Conservation (phyloP, 106 monocot species). For the Platanthera guangdongensis region DNA sequence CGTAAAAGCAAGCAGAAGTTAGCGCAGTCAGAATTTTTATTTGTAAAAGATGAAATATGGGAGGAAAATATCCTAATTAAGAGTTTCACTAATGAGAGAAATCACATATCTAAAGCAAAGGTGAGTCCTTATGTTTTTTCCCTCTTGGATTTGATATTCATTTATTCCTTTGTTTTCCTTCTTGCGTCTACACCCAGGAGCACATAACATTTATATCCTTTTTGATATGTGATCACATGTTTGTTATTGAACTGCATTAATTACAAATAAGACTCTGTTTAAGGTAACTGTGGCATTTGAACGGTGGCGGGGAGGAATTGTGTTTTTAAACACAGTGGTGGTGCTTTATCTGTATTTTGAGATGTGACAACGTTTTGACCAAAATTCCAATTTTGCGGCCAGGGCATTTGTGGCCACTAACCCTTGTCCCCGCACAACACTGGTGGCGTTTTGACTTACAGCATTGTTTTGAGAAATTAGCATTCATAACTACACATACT, state of each 20-base stretch:
- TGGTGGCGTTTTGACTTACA: no score
- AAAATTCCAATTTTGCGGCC: no score
- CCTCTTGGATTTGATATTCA: background rate
- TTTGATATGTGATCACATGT: background rate
- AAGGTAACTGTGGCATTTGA: no score
- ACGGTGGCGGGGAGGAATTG: no score
- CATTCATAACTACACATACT: no score
- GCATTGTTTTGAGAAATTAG: no score
- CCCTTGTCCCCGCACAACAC: no score
- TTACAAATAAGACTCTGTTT: background rate
- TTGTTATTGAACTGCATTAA: background rate
- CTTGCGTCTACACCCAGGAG: background rate
- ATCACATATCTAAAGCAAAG: slow-evolving; percentile 34
- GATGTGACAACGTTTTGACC: no score
- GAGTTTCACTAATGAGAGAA: slow-evolving; percentile 22
- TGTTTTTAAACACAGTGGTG: no score
- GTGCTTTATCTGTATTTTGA: no score
- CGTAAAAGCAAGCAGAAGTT: slow-evolving; percentile 54
- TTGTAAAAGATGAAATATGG: slow-evolving; percentile 14
- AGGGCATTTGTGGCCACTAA: no score
- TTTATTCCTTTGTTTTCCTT: background rate
- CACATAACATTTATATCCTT: background rate
- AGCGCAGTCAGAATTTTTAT: slow-evolving; percentile 16
- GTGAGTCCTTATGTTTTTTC: slow-evolving; percentile 20
- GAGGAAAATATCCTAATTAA: slow-evolving; percentile 15